Base-by-base conservation (phyloP, 2,329 filamentous ascomycete genomes). In the Xylaria sp. region DNA sequence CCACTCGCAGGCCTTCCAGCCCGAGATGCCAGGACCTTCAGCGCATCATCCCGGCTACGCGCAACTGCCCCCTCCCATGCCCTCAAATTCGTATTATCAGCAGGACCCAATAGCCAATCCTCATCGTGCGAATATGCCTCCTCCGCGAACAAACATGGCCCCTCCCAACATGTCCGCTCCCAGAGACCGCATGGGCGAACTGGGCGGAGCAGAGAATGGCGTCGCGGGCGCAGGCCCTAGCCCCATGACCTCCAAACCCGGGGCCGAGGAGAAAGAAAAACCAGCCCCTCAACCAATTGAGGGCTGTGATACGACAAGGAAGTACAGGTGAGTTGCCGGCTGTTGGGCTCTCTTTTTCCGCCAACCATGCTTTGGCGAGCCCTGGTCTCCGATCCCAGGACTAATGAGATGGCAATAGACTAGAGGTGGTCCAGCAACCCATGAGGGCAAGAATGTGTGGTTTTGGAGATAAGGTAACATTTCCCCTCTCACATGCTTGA, bases 391-490 rank as follows among this genome's bases (percentile, higher is more conserved):
- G 7, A 19, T 50, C 48, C 44, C 44, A 29, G 34, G 40, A 37
- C 57, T 68, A 48, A 68, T 56, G 51, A 50, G 44, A 51, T 45
- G 44, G 37, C 5, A 21, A 56, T 61, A 89, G 86, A 57, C 81
- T 96, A 46, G 79, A 87, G 62, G 91, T 97, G 56, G 86, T 90
- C 62, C 94, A 99, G 76, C 92, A 97, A 72, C 94, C 94, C 46
- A 82, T 91, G 66, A 86, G 94, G 66, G 94, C 94, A 62, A 90
- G 94, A 57, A 97, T 97, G 94, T 99, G 94, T 76, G 94, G 94
- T 7, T 99, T 97, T 76, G 94, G 94, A 59, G 94, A 99, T 78
- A 99, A 97, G 83, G 91, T 94, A 75, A 52, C 54, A 48, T 34
- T 42, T 22, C 48, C 48, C 41, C 48, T 48, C 18, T 44, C 29